Evolutionary conservation across 257 asterid genomes (phyloP), one percentile per base, ranked within the genome.

Genomic region (Vinca minor): DNA sequence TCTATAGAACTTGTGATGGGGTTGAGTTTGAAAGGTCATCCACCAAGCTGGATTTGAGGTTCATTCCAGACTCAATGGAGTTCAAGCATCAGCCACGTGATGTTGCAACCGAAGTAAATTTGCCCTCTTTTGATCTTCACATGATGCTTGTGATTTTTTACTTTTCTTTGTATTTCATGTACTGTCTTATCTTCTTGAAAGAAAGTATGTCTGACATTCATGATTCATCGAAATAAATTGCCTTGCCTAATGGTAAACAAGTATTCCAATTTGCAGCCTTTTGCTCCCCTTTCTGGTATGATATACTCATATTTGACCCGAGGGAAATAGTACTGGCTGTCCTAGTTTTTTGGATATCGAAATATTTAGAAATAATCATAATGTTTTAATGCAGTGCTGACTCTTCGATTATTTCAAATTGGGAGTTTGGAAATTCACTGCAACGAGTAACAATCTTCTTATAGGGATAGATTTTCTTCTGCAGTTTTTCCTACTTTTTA

Each of bases 1-100:
- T 93, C 55, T 93, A 89, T 74, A 83, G 76, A 70, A 76, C 80
- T 49, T 93, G 97, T 67, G 98, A 93, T 56, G 97, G 98, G 23
- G 71, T 81, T 68, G 98, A 89, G 88, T 89, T 93, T 69, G 98
- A 89, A 76, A 83, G 96, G 77, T 87, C 98, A 59, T 83, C 95
- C 12, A 82, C 83, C 69, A 87, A 82, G 74, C 76, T 93, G 83
- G 98, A 93, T 73, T 83, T 93, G 82, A 84, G 98, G 76, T 93
- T 93, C 73, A 80, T 93, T 82, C 98, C 97, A 10, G 96, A 93
- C 70, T 76, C 91, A 25, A 74, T 85, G 94, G 95, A 89, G 14
- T 84, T 87, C 78, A 83, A 84, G 80, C 96, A 83, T 72, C 72
- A 73, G 71, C 92, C 97, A 26, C 97, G 95, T 28, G 98, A 93